Evolutionary conservation across 2,329 filamentous ascomycete species (phyloP).

Genomic region (Ophiobolus disseminans): DNA sequence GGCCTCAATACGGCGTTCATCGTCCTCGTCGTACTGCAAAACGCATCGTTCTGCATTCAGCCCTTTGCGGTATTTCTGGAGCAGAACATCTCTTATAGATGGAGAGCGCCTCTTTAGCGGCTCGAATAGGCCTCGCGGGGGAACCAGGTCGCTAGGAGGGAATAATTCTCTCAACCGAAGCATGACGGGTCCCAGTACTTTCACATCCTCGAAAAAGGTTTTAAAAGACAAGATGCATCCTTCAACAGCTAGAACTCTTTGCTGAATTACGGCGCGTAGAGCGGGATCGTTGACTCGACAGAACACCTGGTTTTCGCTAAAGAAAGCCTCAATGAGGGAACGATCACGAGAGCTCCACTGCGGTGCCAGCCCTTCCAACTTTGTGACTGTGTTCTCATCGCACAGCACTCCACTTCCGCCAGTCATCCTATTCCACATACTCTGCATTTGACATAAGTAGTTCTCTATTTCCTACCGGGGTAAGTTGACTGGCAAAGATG

Average conservation of each 20-base stretch:
- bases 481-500: no score
- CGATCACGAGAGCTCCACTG: constrained; percentile 12
- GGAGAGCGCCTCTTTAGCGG: constrained; percentile 7
- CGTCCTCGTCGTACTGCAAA: constrained; percentile 9
- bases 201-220: constrained; percentile 19
- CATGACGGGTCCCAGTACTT: constrained; percentile 15
- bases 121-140: constrained; percentile 6
- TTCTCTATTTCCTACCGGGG: constrained; percentile 17
- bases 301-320: constrained; percentile 10
- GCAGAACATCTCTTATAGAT: constrained; percentile 14
- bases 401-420: constrained; percentile 4
- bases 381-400: constrained; percentile 14
- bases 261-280: constrained; percentile 7
- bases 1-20: constrained; percentile 7
- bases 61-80: constrained; percentile 4
- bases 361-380: constrained; percentile 10
- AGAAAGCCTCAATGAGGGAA: constrained; percentile 7
- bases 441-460: constrained; percentile 12
- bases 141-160: constrained; percentile 3
- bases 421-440: constrained; percentile 12
- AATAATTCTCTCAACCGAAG: constrained; percentile 13
- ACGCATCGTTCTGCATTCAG: no score
- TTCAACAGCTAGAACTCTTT: constrained; percentile 9
- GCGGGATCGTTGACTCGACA: constrained; percentile 3
- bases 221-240: constrained; percentile 11